Evolutionary conservation across 2,329 filamentous ascomycete genomes (phyloP), one percentile per base, ranked within the genome.

Genomic region (Fusarium sacchari): DNA sequence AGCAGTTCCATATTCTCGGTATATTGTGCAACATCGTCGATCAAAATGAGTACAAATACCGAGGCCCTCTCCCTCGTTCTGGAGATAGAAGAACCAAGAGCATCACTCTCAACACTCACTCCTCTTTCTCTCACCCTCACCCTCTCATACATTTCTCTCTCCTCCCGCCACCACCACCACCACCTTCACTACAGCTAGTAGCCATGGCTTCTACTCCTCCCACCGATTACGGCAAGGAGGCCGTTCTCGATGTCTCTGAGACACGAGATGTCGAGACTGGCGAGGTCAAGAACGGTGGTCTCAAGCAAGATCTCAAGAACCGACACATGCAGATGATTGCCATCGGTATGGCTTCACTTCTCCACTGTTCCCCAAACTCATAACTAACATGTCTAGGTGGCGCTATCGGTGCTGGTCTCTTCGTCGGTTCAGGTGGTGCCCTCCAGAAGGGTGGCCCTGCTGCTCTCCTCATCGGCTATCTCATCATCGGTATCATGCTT

Each of bases 261-360:
- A 37, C 46, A 32, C 72, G 60, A 13, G 72, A 74, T 74, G 72
- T 74, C 47, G 72, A 74, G 72, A 62, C 60, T 8, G 72, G 72
- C 28, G 72, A 74, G 64, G 62, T 71, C 57, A 64, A 76, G 61
- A 65, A 55, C 37, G 75, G 75, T 58, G 52, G 64, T 52, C 73
- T 78, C 36, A 57, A 78, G 63, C 88, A 94, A 79, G 91, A 91
- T 80, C 84, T 97, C 76, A 96, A 96, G 83, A 91, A 91, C 37
- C 88, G 95, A 61, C 96, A 98, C 85, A 82, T 98, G 81, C 95
- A 98, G 85, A 98, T 98, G 96, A 98, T 98, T 86, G 96, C 96
- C 26, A 97, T 98, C 73, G 93, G 71, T 73, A 73, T 50, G 71
- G 17, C 58, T 39, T 58, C 11, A 49, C 40, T 32, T 20, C 34